phyloP scores from a whole-genome alignment of 2,329 filamentous ascomycete genomes.

The Emergomyces orientalis region DNA sequence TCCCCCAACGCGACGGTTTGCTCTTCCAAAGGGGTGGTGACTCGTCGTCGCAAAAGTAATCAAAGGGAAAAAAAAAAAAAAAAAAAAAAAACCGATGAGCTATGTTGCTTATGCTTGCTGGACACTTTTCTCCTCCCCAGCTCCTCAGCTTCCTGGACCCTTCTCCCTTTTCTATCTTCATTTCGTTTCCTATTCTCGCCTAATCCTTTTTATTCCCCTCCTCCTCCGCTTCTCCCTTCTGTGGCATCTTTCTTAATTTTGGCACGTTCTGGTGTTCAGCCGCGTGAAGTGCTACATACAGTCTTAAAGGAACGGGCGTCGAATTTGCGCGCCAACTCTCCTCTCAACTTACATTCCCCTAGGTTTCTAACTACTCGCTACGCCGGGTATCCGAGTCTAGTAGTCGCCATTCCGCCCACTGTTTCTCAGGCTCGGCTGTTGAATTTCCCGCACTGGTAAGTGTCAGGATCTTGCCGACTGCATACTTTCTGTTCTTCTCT shows the following conservation, averaged over 20 bases:
- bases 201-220: background rate
- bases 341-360: background rate
- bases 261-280: background rate
- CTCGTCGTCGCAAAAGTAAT: too few species aligned
- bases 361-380: background rate
- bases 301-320: background rate
- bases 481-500: background rate
- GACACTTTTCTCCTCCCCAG: too few species aligned
- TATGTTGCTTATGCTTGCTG: too few species aligned
- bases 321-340: background rate
- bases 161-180: background rate
- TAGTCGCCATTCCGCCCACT: background rate
- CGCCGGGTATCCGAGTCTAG: background rate
- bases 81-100: too few species aligned
- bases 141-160: background rate
- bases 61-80: too few species aligned
- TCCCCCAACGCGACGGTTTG: too few species aligned
- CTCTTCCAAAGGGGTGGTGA: too few species aligned
- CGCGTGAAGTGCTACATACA: background rate
- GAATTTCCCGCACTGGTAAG: background rate
- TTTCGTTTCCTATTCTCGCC: background rate
- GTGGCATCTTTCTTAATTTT: background rate
- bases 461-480: background rate
- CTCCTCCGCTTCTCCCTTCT: background rate
- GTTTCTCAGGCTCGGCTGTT: background rate